phyloP scores from a whole-genome alignment of 2,329 filamentous ascomycete genomes.

The Nemania abortiva region DNA sequence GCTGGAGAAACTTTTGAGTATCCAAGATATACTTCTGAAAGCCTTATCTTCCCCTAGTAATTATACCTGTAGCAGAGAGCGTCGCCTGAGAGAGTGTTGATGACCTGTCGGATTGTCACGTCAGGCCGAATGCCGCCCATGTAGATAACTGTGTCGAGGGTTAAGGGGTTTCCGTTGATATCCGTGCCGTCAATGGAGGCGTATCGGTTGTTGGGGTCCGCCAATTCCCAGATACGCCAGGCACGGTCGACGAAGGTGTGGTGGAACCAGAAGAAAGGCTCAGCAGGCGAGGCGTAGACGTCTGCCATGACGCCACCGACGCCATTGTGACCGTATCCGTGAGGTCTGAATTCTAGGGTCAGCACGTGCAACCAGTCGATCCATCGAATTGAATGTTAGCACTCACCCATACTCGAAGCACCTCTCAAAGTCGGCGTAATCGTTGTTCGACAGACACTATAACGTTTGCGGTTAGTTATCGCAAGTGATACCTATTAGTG shows the following conservation, averaged over 20 bases:
- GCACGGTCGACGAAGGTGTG: slow-evolving; percentile 39
- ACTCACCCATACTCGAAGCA: slow-evolving; percentile 41
- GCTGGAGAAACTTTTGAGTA: neutral
- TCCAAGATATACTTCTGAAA: neutral
- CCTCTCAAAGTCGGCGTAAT: slow-evolving; percentile 37
- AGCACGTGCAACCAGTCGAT: slow-evolving; percentile 5
- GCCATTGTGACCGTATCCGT: slow-evolving; percentile 38
- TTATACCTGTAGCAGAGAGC: slow-evolving; percentile 38
- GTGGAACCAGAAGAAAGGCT: slow-evolving; percentile 42
- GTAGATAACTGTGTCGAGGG: slow-evolving; percentile 33
- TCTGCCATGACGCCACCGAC: slow-evolving; percentile 39
- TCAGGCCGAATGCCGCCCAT: slow-evolving; percentile 36
- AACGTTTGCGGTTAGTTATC: neutral
- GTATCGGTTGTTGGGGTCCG: slow-evolving; percentile 36
- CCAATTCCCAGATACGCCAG: slow-evolving; percentile 37
- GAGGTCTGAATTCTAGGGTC: slow-evolving; percentile 29
- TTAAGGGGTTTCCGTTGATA: slow-evolving; percentile 32
- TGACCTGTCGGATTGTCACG: slow-evolving; percentile 34
- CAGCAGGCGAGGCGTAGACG: slow-evolving; percentile 36
- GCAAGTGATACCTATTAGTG: neutral
- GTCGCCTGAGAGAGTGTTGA: slow-evolving; percentile 34
- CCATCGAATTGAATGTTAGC: neutral
- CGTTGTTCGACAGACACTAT: slow-evolving; percentile 26
- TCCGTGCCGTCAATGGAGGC: slow-evolving; percentile 35
- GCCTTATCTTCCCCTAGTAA: slow-evolving; percentile 28